These are phyloP conservation scores for Candida manassasensis DNA, from an alignment of 805 yeast species.

Conservation along the genomic window DNA sequence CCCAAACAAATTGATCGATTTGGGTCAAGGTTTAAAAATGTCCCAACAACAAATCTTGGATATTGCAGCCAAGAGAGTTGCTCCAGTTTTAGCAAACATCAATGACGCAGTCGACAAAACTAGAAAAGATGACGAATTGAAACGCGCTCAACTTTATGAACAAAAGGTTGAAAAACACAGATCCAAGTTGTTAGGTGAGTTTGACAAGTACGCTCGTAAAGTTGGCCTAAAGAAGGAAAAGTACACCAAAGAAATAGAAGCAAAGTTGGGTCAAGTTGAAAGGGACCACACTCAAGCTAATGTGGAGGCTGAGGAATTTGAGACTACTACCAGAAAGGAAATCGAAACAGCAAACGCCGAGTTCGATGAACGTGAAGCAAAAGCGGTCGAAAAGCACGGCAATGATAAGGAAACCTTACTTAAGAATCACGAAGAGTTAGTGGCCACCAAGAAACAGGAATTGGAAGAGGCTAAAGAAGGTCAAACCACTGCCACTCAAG, in stretches of 20 bases:
- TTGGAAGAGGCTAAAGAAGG: constrained; percentile 37
- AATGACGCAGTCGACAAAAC: constrained; percentile 46
- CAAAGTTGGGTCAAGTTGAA: constrained; percentile 21
- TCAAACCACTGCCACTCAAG: constrained; percentile 40
- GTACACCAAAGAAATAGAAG: constrained; percentile 40
- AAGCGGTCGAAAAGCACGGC: constrained; percentile 44
- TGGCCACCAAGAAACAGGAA: constrained; percentile 41
- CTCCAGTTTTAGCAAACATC: constrained; percentile 49
- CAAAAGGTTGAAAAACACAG: constrained; percentile 33
- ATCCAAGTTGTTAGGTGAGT: constrained; percentile 29
- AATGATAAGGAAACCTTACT: constrained; percentile 39
- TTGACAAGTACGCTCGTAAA: constrained; percentile 33
- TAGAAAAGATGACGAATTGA: constrained; percentile 39
- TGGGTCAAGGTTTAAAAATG: constrained; percentile 52
- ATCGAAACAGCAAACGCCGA: constrained; percentile 44
- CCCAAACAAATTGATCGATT: constrained; percentile 44
- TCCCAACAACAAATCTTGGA: constrained; percentile 53
- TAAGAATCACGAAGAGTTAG: constrained; percentile 42
- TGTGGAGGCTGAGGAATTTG: constrained; percentile 32
- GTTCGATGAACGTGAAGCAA: constrained; percentile 41
- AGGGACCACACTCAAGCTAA: constrained; percentile 24
- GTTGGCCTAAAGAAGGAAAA: constrained; percentile 33
- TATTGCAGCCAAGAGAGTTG: constrained; percentile 51
- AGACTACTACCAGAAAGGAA: constrained; percentile 35
- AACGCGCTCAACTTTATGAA: constrained; percentile 34